These are phyloP conservation scores for Trichocladium uniseriatum DNA, from an alignment of 495 filamentous ascomycete genomes.

Conservation along the genomic window DNA sequence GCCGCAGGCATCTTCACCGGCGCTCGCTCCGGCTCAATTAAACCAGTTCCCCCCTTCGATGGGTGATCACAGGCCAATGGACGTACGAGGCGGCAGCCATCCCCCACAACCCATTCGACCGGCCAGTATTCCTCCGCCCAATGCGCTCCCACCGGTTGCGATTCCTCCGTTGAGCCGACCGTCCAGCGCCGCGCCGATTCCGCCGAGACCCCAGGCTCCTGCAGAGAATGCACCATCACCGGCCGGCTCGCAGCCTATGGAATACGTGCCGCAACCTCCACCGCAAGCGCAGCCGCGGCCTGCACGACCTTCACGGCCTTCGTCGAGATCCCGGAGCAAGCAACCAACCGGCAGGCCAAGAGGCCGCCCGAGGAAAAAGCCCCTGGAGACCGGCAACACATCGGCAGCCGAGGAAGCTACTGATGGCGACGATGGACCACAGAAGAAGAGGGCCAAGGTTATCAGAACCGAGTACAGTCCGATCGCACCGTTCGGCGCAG, in stretches of 20 bases:
- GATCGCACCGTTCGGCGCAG: conserved; percentile 57
- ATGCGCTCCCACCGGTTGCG: conserved; percentile 4
- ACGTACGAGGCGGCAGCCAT: conserved; percentile 13
- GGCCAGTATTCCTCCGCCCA: conserved; percentile 17
- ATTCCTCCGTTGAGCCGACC: conserved; percentile 3
- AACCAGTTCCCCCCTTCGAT: conserved; percentile 10
- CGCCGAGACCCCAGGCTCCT: conserved; percentile 4
- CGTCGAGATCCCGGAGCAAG: conserved; percentile 34
- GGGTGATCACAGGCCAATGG: conserved; percentile 12
- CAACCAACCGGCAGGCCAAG: conserved; percentile 36
- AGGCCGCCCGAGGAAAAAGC: conserved; percentile 40
- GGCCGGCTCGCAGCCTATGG: conserved; percentile 8
- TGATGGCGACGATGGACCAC: conserved; percentile 52
- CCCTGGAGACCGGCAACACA: conserved; percentile 40
- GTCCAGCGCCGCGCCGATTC: conserved; percentile 1
- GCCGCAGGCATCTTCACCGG: conserved; percentile 22
- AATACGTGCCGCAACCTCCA: conserved; percentile 3
- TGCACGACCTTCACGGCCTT: conserved; percentile 23
- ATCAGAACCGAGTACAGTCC: conserved; percentile 59
- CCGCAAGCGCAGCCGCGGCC: no score
- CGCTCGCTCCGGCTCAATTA: conserved; percentile 21
- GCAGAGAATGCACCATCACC: conserved; percentile 14
- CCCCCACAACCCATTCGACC: conserved; percentile 15
- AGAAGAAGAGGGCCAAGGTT: conserved; percentile 65
- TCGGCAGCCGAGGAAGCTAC: conserved; percentile 66